Evolutionary conservation across 192 early-diverging fungal genomes (phyloP).

Genomic region (Umbelopsis ramanniana): DNA sequence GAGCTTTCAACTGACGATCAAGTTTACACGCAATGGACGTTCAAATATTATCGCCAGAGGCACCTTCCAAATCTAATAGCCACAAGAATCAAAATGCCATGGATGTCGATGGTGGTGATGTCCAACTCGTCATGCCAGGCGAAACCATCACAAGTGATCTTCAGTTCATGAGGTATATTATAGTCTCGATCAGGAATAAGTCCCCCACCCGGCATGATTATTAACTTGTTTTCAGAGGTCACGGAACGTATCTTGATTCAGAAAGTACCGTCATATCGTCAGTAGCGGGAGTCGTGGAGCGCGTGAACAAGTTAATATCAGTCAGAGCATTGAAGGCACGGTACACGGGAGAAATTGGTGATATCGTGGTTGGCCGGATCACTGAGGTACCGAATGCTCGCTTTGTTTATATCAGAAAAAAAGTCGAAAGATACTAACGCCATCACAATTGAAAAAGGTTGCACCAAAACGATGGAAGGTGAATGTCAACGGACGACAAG

Average conservation of each 20-base stretch:
- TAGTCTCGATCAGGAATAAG: neutral
- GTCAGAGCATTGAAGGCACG: constrained; percentile 87
- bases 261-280: constrained; percentile 74
- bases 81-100: constrained; percentile 31
- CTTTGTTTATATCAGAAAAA: neutral
- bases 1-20: neutral
- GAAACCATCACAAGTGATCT: constrained; percentile 73
- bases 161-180: constrained; percentile 73
- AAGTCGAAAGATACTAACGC: neutral
- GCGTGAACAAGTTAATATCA: constrained; percentile 95
- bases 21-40: constrained; percentile 21
- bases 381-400: constrained; percentile 62
- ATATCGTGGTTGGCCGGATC: constrained; percentile 95
- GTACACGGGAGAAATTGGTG: constrained; percentile 94
- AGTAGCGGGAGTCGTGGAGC: constrained; percentile 89
- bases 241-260: constrained; percentile 84
- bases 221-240: constrained; percentile 60
- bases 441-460: constrained; percentile 42
- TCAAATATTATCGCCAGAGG: constrained; percentile 27
- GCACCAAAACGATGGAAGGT: constrained; percentile 94
- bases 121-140: constrained; percentile 75
- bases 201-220: neutral
- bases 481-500: constrained; percentile 86
- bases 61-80: constrained; percentile 7
- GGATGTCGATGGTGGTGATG: constrained; percentile 44